These are phyloP conservation scores for Xylariaceae sp. DNA, from an alignment of 2,329 filamentous ascomycete species.

Conservation along the genomic window DNA sequence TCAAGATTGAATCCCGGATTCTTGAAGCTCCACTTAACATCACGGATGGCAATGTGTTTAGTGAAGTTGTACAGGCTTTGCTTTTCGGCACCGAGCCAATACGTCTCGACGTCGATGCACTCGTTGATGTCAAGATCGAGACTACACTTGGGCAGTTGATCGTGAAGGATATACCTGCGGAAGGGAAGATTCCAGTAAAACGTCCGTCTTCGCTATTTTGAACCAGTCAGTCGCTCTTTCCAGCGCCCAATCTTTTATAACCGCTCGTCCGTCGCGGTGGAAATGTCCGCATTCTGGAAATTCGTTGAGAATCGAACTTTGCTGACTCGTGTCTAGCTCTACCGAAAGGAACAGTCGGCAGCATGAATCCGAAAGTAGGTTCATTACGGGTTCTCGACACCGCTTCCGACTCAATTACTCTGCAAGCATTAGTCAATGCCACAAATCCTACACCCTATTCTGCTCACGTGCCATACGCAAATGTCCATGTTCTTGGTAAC, in stretches of 20 bases:
- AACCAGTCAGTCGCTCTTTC: conserved; percentile 35
- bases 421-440: conserved; percentile 72
- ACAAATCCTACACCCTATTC: conserved; percentile 90
- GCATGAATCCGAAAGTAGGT: conserved; percentile 59
- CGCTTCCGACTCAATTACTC: conserved; percentile 62
- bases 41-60: conserved; percentile 74
- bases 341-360: conserved; percentile 45
- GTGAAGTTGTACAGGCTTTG: conserved; percentile 73
- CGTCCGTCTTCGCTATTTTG: conserved; percentile 68
- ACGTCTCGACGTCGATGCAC: conserved; percentile 69
- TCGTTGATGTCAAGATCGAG: conserved; percentile 76
- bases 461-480: conserved; percentile 74
- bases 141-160: conserved; percentile 79
- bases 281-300: conserved; percentile 13
- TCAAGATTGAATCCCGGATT: conserved; percentile 74
- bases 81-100: conserved; percentile 70
- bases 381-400: conserved; percentile 71
- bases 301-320: conserved; percentile 7
- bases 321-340: conserved; percentile 49
- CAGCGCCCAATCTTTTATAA: conserved; percentile 17
- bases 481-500: conserved; percentile 71
- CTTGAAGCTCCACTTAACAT: conserved; percentile 77
- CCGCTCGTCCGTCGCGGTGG: conserved; percentile 12
- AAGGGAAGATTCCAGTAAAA: conserved; percentile 86
- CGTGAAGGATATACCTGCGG: conserved; percentile 77